Evolutionary conservation across 78 protist species (phyloP), one percentile per base, ranked within the genome.

Genomic region (Diacronema lutheri): DNA sequence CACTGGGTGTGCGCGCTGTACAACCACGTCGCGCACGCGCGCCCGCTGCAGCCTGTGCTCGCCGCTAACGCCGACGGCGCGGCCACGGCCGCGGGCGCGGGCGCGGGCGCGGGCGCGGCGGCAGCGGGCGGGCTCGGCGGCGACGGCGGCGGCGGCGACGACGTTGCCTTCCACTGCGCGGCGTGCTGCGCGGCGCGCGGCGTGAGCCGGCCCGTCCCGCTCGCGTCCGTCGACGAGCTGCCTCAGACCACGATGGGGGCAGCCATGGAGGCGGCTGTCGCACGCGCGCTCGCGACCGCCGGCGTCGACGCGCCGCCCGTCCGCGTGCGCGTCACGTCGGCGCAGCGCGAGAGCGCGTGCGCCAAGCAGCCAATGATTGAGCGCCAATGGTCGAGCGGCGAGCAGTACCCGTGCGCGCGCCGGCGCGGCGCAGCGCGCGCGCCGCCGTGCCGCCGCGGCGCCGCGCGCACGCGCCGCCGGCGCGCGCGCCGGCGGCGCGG

Each of bases 1-100:
- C 79, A 71, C 35, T 71, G 79, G 79, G 79, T 71, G 33, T 71
- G 79, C 56, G 79, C 57, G 12, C 35, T 40, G 26, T 71, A 71
- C 79, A 71, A 71, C 79, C 79, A 25, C 6, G 14, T 0, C 13
- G 58, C 38, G 60, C 79, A 71, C 41, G 25, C 1, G 11, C 50
- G 50, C 50, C 33, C 65, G 29, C 2, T 2, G 29, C 62, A 19
- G 29, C 62, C 6, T 5, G n/a, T 19, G 62, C 26, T 5, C 62
- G 62, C n/a, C 25, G 62, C 62, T 58, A 2, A 7, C 62, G 62
- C 62, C 62, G n/a, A 2, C 26, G 62, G 29, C 62, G 62, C n/a
- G 6, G 62, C 62, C 14, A 2, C 62, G 26, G 62, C 62, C 62
- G 13, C 62, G 29, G 62, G 26, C 62, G 14, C 23, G 5, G 11